phyloP scores from a whole-genome alignment of 1,284 basidiomycete species.

The Hortiboletus rubellus region DNA sequence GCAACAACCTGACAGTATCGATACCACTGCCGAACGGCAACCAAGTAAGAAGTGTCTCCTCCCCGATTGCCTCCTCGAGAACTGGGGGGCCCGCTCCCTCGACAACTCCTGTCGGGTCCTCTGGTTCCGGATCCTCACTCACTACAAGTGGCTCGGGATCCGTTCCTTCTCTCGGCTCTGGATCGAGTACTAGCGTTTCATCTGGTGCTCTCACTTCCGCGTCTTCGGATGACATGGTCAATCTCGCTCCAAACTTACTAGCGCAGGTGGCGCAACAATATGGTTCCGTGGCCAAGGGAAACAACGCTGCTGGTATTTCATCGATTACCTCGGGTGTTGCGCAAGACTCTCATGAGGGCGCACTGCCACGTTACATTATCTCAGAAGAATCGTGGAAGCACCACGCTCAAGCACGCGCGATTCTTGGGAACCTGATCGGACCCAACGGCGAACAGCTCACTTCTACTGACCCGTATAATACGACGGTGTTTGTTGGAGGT shows the following conservation, averaged over 20 bases:
- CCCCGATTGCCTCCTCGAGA: conserved; percentile 56
- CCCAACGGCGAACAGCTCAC: conserved; percentile 83
- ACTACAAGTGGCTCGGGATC: conserved; percentile 49
- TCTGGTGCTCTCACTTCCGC: conserved; percentile 42
- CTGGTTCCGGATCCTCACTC: conserved; percentile 57
- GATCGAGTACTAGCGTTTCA: conserved; percentile 51
- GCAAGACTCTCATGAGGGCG: conserved; percentile 41
- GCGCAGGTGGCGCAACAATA: conserved; percentile 52
- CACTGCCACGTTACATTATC: conserved; percentile 52
- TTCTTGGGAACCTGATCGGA: conserved; percentile 75
- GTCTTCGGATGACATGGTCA: conserved; percentile 52
- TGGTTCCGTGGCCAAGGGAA: conserved; percentile 37
- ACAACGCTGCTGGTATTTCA: conserved; percentile 30
- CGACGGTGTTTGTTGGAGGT: conserved; percentile 90
- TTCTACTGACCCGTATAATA: conserved; percentile 87
- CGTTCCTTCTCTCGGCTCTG: conserved; percentile 56
- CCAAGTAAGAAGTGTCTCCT: conserved; percentile 62
- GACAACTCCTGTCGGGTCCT: conserved; percentile 44
- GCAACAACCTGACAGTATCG: conserved; percentile 44
- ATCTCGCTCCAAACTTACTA: conserved; percentile 42
- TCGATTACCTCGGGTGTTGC: conserved; percentile 45
- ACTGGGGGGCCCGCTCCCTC: conserved; percentile 37
- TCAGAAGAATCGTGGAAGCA: conserved; percentile 81
- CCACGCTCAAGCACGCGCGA: conserved; percentile 75
- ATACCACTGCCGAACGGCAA: conserved; percentile 45